Conservation (phyloP, 768 basidiomycete species). For the Gymnopilus dilepis region DNA sequence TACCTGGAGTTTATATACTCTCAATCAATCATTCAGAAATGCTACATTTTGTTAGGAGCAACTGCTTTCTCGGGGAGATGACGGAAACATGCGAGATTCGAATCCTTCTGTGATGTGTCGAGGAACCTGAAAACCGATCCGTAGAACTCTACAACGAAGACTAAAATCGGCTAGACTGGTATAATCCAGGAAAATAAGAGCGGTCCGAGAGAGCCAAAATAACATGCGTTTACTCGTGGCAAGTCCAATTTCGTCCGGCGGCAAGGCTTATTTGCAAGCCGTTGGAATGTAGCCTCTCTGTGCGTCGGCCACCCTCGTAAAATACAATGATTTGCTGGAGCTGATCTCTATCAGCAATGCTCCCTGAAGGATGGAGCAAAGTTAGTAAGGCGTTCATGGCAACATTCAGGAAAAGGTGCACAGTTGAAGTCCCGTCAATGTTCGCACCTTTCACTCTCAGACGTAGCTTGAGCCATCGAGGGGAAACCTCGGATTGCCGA, state of each 20-base stretch:
- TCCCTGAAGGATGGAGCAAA: neutral
- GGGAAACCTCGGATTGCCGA: slow-evolving; percentile 38
- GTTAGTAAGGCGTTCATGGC: neutral
- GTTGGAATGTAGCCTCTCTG: neutral
- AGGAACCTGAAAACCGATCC: slow-evolving; percentile 21
- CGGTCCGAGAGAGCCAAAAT: slow-evolving; percentile 26
- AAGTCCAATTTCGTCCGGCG: slow-evolving; percentile 30
- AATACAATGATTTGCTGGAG: neutral
- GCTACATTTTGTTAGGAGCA: slow-evolving; percentile 31
- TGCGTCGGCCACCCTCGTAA: neutral
- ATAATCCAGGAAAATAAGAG: slow-evolving; percentile 16
- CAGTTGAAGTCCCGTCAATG: slow-evolving; percentile 7
- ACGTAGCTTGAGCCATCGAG: slow-evolving; percentile 19
- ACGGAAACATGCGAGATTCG: slow-evolving; percentile 37
- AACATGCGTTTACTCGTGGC: slow-evolving; percentile 22
- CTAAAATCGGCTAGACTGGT: slow-evolving; percentile 11
- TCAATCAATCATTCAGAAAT: slow-evolving; percentile 15
- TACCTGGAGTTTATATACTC: slow-evolving; percentile 28
- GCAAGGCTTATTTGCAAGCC: slow-evolving; percentile 34
- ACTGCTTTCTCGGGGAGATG: slow-evolving; percentile 46
- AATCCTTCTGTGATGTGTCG: slow-evolving; percentile 21
- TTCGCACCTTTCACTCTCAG: slow-evolving; percentile 15
- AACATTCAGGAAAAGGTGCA: neutral
- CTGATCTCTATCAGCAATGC: neutral
- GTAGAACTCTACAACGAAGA: slow-evolving; percentile 21